Conservation (phyloP, 2,329 filamentous ascomycete species). For the Aspergillus spinulosporus region DNA sequence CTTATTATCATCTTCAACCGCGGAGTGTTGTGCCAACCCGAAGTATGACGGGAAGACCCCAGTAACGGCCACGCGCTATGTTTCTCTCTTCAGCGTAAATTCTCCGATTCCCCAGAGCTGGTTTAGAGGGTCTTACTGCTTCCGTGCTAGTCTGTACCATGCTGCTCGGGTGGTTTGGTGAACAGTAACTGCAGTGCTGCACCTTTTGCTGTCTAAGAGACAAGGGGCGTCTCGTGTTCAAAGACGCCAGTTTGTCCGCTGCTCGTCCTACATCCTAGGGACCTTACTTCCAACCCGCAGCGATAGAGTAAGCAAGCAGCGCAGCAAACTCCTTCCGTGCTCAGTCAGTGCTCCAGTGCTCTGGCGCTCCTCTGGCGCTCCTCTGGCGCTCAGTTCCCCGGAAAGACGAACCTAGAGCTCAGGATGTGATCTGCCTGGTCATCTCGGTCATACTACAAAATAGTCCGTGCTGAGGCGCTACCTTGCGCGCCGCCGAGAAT, state of each 20-base stretch:
- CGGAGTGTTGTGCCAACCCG: not conserved
- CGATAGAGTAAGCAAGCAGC: not conserved
- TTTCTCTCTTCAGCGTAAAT: conserved; percentile 14
- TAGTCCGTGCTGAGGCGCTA: not conserved
- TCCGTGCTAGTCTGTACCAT: conserved; percentile 12
- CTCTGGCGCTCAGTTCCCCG: not conserved
- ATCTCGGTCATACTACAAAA: conserved; percentile 7
- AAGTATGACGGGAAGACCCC: conserved; percentile 11
- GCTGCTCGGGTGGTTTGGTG: conserved; percentile 1
- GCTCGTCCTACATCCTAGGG: not conserved
- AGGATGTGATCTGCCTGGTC: conserved; percentile 7
- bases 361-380: too few relatives aligned
- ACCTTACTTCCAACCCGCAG: conserved; percentile 2
- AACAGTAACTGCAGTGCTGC: too few relatives aligned
- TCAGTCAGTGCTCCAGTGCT: not conserved
- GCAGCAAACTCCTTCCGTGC: not conserved
- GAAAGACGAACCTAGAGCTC: not conserved
- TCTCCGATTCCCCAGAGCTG: conserved; percentile 15
- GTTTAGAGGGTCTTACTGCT: conserved; percentile 5
- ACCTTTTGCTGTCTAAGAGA: not conserved
- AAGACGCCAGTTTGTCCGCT: not conserved
- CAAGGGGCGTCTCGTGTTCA: not conserved
- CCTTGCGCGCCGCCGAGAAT: not conserved
- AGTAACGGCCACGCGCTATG: conserved; percentile 11
- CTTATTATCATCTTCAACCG: not conserved